These are phyloP conservation scores for Rhodotorula sp. DNA, from an alignment of 1,284 basidiomycete species.

Conservation along the genomic window DNA sequence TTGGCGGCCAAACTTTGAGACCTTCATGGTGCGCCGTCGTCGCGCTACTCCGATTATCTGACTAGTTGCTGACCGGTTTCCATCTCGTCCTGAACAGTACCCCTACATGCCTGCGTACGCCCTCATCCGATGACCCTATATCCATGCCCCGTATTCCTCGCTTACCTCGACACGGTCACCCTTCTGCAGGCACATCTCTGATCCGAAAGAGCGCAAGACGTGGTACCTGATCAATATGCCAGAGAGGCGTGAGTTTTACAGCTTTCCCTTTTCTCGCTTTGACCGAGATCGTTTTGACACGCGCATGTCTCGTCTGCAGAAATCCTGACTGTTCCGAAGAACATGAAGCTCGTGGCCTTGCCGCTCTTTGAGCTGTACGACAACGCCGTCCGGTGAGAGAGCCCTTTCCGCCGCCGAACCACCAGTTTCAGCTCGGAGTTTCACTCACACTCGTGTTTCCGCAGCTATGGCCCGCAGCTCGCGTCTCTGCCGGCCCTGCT, in stretches of 20 bases:
- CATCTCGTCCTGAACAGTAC: constrained; percentile 62
- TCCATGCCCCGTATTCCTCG: background rate
- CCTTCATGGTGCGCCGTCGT: constrained; percentile 79
- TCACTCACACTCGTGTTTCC: background rate
- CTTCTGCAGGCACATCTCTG: constrained; percentile 70
- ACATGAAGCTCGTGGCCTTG: constrained; percentile 84
- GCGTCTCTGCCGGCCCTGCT: constrained; percentile 91
- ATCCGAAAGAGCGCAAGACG: constrained; percentile 98
- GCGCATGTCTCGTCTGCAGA: constrained; percentile 57
- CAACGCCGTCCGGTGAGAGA: constrained; percentile 75
- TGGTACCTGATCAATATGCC: constrained; percentile 94
- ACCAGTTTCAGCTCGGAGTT: background rate
- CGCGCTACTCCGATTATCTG: background rate
- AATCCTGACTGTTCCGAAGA: constrained; percentile 91
- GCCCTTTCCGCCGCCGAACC: background rate
- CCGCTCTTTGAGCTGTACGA: constrained; percentile 97
- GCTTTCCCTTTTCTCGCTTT: background rate
- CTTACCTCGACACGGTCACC: too few relatives aligned
- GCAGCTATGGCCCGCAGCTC: constrained; percentile 81
- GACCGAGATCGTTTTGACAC: background rate
- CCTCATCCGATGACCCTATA: too few relatives aligned
- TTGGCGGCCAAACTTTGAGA: constrained; percentile 97
- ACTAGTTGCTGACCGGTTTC: background rate
- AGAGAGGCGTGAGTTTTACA: constrained; percentile 69
- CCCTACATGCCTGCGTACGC: constrained; percentile 80